Percentiles rank a stretch among this genome's conserved stretches.
phyloP scores from a whole-genome alignment of 192 early-diverging fungal species.

The Gigaspora rosea region DNA sequence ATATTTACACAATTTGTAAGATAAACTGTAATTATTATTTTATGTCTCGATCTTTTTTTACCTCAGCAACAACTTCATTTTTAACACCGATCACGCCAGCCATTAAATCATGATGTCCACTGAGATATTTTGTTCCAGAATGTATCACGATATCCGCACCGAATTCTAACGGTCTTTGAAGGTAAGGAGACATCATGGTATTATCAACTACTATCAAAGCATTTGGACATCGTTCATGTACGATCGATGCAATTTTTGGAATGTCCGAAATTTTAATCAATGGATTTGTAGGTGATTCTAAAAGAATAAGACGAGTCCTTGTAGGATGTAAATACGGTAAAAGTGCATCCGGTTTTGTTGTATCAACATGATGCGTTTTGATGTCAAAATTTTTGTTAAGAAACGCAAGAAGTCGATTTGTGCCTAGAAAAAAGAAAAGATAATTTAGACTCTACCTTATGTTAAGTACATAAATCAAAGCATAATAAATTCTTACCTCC shows the following conservation, averaged over 20 bases:
- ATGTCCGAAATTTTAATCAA: conserved; percentile 94
- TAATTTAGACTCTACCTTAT: conserved; percentile 3
- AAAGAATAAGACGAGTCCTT: conserved; percentile 82
- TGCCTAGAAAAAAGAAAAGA: conserved; percentile 50
- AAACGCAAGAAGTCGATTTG: conserved; percentile 91
- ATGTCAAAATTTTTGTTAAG: conserved; percentile 76
- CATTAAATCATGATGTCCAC: conserved; percentile 98
- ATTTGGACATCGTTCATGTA: conserved; percentile 72
- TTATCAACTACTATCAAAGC: conserved; percentile 95
- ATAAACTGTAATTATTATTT: neutral
- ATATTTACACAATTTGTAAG: neutral
- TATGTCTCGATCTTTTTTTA: conserved; percentile 36
- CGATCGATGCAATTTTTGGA: conserved; percentile 68
- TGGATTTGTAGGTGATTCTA: conserved; percentile 98
- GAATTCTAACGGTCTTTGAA: conserved; percentile 84
- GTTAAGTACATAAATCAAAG: conserved; percentile 34
- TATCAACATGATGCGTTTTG: conserved; percentile 90
- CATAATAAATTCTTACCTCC: conserved; percentile 61
- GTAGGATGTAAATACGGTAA: conserved; percentile 63
- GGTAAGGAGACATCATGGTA: conserved; percentile 98
- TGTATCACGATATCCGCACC: conserved; percentile 95
- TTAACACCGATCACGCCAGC: conserved; percentile 91
- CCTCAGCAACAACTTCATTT: conserved; percentile 70
- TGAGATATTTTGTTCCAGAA: conserved; percentile 96
- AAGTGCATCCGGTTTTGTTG: conserved; percentile 69